These are phyloP conservation scores for Suillus luteus DNA, from an alignment of 768 basidiomycete genomes.

Conservation along the genomic window DNA sequence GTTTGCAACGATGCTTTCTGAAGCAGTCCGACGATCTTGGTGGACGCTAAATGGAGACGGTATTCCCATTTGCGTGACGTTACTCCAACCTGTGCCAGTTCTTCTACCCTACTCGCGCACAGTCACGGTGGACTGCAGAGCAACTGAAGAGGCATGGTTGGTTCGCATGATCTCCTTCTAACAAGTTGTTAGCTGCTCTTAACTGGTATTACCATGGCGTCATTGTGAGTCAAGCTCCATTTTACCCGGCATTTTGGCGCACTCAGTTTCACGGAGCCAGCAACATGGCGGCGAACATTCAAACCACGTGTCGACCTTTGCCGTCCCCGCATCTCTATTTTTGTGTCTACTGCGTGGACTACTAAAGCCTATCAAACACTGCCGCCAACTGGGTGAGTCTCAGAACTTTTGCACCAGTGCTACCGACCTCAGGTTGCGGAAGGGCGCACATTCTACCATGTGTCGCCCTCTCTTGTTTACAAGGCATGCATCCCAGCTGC, in stretches of 20 bases:
- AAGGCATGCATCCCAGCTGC: neutral
- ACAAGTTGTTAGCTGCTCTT: neutral
- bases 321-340: neutral
- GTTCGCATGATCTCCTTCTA: neutral
- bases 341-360: neutral
- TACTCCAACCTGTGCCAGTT: neutral
- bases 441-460: neutral
- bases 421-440: neutral
- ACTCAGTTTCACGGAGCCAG: neutral
- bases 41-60: neutral
- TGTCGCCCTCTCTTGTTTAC: neutral
- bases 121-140: neutral
- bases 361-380: neutral
- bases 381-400: neutral
- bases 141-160: neutral
- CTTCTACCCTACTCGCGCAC: neutral
- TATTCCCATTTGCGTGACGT: neutral
- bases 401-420: neutral
- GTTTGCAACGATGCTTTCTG: neutral
- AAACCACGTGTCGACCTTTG: neutral
- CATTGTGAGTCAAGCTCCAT: neutral
- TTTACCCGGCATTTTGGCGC: constrained; percentile 3
- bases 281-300: neutral
- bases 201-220: neutral
- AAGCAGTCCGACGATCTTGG: neutral